phyloP scores from a whole-genome alignment of 2,329 filamentous ascomycete genomes.

The Trichophyton mentagrophytes region DNA sequence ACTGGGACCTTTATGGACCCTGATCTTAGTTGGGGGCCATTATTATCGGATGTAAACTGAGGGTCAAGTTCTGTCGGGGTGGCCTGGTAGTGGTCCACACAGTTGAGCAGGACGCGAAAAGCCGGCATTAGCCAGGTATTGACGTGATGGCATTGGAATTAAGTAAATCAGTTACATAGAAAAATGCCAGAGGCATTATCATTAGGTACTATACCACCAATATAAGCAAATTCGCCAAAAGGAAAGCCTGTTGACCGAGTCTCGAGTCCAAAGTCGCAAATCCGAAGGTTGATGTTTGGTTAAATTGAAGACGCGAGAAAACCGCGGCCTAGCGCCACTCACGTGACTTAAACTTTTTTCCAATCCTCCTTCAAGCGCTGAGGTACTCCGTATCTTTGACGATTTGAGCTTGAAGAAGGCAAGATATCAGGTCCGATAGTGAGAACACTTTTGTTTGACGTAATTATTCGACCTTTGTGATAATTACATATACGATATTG shows the following conservation, averaged over 20 bases:
- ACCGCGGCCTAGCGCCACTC: background rate
- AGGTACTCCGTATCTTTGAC: background rate
- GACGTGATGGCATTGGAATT: constrained; percentile 3
- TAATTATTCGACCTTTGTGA: background rate
- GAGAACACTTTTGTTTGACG: background rate
- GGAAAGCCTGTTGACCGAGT: background rate
- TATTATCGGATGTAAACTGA: constrained; percentile 54
- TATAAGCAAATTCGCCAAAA: background rate
- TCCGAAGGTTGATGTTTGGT: background rate
- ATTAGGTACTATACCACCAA: background rate
- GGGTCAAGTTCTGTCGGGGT: constrained; percentile 70
- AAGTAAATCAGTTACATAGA: background rate
- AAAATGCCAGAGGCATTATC: background rate
- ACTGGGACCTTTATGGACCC: constrained; percentile 65
- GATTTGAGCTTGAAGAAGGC: background rate
- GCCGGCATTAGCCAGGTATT: constrained; percentile 44
- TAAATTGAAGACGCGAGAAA: background rate
- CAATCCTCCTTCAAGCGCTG: background rate
- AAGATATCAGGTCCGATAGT: background rate
- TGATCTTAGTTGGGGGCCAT: constrained; percentile 45
- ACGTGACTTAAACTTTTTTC: background rate
- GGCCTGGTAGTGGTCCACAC: constrained; percentile 87
- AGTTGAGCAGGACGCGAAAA: constrained; percentile 87
- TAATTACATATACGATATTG: background rate
- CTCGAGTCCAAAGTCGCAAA: background rate